A percentile compares a stretch with the other conserved stretches of the same genome.
Conservation (phyloP, 75 land plant genomes). For the Pseudotsuga menziesii region DNA sequence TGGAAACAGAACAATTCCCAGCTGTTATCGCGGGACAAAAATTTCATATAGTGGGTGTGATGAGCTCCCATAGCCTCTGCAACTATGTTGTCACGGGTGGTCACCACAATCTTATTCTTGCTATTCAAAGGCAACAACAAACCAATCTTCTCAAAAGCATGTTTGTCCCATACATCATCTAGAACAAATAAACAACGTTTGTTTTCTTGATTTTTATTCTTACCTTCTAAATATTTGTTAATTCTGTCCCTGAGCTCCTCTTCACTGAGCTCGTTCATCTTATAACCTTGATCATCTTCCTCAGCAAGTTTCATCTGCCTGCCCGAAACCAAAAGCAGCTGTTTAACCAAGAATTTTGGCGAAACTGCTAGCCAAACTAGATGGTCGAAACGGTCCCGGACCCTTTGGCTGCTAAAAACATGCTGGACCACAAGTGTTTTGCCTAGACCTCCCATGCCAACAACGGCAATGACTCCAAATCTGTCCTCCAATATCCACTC, state of each 20-base stretch:
- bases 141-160: no score
- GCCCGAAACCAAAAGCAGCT: background rate
- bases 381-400: background rate
- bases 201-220: no score
- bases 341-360: background rate
- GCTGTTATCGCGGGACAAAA: no score
- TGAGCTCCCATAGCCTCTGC: no score
- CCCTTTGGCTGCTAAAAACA: background rate
- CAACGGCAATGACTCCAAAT: background rate
- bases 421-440: background rate
- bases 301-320: background rate
- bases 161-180: conserved; percentile 2
- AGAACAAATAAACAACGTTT: background rate
- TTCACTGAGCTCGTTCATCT: background rate
- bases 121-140: no score
- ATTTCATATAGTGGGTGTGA: no score
- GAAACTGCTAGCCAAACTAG: background rate
- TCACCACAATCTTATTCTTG: no score
- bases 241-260: background rate
- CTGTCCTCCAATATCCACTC: no score
- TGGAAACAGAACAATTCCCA: no score
- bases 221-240: background rate
- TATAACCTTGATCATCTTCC: background rate
- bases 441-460: conserved; percentile 1
- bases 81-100: no score